phyloP scores from a whole-genome alignment of 2,329 filamentous ascomycete genomes.

The Ascochyta lentis region DNA sequence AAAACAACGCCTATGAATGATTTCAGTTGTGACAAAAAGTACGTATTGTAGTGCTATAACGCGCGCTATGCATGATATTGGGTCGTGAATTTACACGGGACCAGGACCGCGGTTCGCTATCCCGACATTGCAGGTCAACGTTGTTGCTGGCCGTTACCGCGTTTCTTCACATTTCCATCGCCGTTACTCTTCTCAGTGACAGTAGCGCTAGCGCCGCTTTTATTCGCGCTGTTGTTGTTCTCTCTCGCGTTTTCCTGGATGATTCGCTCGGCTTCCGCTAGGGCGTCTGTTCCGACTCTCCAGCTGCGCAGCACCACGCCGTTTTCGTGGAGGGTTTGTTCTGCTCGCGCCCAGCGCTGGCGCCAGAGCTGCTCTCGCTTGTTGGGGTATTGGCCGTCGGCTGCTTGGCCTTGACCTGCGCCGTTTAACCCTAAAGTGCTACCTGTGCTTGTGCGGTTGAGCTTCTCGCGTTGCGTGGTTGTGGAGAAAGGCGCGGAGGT shows the following conservation, averaged over 20 bases:
- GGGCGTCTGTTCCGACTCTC: constrained; percentile 74
- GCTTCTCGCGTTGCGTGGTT: constrained; percentile 23
- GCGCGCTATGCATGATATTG: background rate
- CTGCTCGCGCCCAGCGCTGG: constrained; percentile 70
- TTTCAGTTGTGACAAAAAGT: too few species aligned
- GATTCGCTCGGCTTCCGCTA: constrained; percentile 69
- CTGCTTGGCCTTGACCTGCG: constrained; percentile 18
- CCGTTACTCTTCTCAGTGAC: background rate
- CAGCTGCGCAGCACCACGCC: constrained; percentile 76
- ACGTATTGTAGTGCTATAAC: background rate
- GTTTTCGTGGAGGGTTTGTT: constrained; percentile 66
- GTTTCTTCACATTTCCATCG: background rate
- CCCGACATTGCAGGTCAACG: too few species aligned
- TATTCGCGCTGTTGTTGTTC: constrained; percentile 8
- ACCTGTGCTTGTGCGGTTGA: constrained; percentile 35
- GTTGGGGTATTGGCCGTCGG: constrained; percentile 53
- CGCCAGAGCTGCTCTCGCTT: constrained; percentile 78
- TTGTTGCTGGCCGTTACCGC: too few species aligned
- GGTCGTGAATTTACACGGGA: too few species aligned
- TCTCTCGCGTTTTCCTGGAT: constrained; percentile 53
- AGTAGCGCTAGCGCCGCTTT: constrained; percentile 1
- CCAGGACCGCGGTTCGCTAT: too few species aligned
- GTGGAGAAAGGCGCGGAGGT: constrained; percentile 40
- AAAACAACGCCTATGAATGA: too few species aligned
- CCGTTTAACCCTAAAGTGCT: constrained; percentile 34